These are phyloP conservation scores for Cladosporium sp. DNA, from an alignment of 2,329 filamentous ascomycete species.

Conservation along the genomic window DNA sequence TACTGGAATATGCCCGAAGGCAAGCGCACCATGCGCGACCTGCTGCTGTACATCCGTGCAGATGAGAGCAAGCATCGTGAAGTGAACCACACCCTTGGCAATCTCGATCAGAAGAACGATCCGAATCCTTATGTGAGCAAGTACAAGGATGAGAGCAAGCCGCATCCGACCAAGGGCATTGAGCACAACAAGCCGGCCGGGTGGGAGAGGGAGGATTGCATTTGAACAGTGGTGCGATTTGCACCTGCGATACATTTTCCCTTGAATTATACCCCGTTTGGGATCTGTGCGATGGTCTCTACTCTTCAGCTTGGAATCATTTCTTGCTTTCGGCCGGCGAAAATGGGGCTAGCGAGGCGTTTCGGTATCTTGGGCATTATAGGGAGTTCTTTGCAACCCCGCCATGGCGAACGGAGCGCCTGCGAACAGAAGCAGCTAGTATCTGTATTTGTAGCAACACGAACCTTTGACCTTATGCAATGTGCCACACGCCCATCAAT, in stretches of 20 bases:
- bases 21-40: slow-evolving; percentile 74
- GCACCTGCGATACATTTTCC: not conserved
- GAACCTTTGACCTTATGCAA: no score
- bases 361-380: not conserved
- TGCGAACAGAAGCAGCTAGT: not conserved
- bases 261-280: not conserved
- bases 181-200: slow-evolving; percentile 64
- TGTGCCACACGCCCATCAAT: slow-evolving; percentile 14
- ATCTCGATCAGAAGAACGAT: slow-evolving; percentile 78
- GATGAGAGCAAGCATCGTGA: slow-evolving; percentile 78
- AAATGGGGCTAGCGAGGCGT: not conserved
- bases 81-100: slow-evolving; percentile 91
- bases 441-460: no score
- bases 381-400: not conserved
- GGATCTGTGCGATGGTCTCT: not conserved
- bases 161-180: slow-evolving; percentile 68
- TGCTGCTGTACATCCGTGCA: slow-evolving; percentile 84
- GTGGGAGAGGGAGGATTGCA: slow-evolving; percentile 71
- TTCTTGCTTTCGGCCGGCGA: not conserved
- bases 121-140: slow-evolving; percentile 87
- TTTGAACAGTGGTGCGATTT: not conserved
- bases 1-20: slow-evolving; percentile 96
- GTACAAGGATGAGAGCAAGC: slow-evolving; percentile 65
- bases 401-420: not conserved
- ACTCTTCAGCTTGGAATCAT: not conserved